Percentiles rank a stretch among this genome's conserved stretches.
Evolutionary conservation across 2,329 filamentous ascomycete species (phyloP).

Genomic region (Blastomyces percursus): DNA sequence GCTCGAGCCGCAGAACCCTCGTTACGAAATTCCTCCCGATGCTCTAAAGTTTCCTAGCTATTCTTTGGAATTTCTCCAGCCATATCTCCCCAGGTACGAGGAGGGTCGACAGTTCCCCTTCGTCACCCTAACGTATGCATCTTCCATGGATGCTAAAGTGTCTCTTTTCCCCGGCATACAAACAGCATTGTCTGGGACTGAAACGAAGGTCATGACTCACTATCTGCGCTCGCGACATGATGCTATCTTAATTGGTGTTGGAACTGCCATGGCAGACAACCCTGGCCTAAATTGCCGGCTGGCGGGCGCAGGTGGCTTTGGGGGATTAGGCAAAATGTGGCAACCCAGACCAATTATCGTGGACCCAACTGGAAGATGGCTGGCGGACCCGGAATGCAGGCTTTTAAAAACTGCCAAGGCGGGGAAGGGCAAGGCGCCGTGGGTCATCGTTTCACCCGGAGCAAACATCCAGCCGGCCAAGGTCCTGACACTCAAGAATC

Average conservation of each 20-base stretch:
- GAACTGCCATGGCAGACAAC: constrained; percentile 74
- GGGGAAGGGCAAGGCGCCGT: constrained; percentile 61
- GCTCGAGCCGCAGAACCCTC: background rate
- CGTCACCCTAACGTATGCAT: constrained; percentile 80
- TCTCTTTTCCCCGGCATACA: constrained; percentile 67
- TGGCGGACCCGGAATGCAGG: constrained; percentile 48
- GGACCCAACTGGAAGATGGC: constrained; percentile 69
- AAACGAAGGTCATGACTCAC: constrained; percentile 89
- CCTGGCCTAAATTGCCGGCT: constrained; percentile 80
- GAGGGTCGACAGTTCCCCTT: constrained; percentile 35
- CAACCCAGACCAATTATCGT: constrained; percentile 76
- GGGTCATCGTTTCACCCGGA: constrained; percentile 49
- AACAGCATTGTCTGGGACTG: constrained; percentile 69
- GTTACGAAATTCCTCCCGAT: constrained; percentile 24
- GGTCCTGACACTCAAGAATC: constrained; percentile 34
- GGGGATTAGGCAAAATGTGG: constrained; percentile 39
- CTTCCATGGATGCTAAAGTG: constrained; percentile 73
- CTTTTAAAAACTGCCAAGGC: constrained; percentile 54
- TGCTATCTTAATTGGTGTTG: constrained; percentile 74
- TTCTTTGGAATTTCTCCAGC: constrained; percentile 37
- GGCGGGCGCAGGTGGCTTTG: constrained; percentile 47
- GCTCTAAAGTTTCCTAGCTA: constrained; percentile 37
- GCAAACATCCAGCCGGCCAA: constrained; percentile 38
- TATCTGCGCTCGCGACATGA: constrained; percentile 75
- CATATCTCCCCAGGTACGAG: constrained; percentile 39